These are phyloP conservation scores for Waltiozyma sp. DNA, from an alignment of 1,139 yeast genomes.

Conservation along the genomic window DNA sequence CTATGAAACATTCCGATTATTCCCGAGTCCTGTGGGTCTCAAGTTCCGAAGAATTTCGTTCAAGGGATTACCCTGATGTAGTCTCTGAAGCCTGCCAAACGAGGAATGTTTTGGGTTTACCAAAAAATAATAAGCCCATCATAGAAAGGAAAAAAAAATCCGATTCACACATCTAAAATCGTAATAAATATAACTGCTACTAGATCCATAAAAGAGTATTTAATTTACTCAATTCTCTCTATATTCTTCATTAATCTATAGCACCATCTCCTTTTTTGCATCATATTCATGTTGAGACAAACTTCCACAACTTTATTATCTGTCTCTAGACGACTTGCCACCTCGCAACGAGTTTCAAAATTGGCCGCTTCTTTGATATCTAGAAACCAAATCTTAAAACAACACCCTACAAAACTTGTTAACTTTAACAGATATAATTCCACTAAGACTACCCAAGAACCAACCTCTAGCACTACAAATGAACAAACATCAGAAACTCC, in stretches of 20 bases:
- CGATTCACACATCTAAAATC: too few relatives aligned
- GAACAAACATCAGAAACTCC: not conserved
- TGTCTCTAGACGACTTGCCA: not conserved
- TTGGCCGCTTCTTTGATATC: not conserved
- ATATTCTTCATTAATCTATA: too few relatives aligned
- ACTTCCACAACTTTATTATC: not conserved
- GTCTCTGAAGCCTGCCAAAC: not conserved
- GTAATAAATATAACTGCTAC: too few relatives aligned
- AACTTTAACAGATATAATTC: not conserved
- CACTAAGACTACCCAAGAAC: not conserved
- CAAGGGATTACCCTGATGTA: not conserved
- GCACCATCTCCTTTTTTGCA: not conserved
- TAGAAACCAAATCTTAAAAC: not conserved
- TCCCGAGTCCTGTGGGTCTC: too few relatives aligned
- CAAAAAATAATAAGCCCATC: not conserved
- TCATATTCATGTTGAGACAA: not conserved
- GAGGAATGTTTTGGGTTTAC: not conserved
- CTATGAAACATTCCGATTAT: too few relatives aligned
- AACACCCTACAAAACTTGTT: not conserved
- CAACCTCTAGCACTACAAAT: not conserved
- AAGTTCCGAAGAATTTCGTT: too few relatives aligned
- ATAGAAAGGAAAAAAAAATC: too few relatives aligned
- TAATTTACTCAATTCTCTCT: too few relatives aligned
- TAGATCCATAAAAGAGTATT: too few relatives aligned
- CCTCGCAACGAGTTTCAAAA: not conserved